Evolutionary conservation across 352 stramenopile species (phyloP).

Genomic region (Phytophthora syringae): DNA sequence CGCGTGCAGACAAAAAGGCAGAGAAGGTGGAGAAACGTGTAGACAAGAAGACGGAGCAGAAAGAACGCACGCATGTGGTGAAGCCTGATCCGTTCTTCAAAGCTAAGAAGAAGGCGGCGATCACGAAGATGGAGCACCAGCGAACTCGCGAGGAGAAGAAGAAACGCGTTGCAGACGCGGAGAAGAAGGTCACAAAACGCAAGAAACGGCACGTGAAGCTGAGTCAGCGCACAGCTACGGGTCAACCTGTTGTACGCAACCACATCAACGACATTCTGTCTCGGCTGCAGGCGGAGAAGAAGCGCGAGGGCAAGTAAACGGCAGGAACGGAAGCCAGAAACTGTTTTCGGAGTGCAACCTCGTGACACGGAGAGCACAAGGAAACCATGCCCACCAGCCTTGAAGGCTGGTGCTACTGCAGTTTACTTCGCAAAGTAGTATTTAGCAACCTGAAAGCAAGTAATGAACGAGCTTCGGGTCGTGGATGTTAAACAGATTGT

Average conservation of each 20-base stretch:
- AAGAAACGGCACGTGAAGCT: conserved; percentile 91
- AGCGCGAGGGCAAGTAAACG: conserved; percentile 35
- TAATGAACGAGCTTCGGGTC: conserved; percentile 17
- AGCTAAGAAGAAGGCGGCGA: conserved; percentile 77
- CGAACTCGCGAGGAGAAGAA: conserved; percentile 50
- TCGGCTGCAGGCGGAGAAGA: conserved; percentile 69
- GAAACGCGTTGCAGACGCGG: conserved; percentile 52
- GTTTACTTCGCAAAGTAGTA: conserved; percentile 37
- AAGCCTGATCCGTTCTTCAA: conserved; percentile 88
- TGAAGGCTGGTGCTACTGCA: conserved; percentile 13
- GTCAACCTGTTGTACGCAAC: conserved; percentile 87
- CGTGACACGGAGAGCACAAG: neutral
- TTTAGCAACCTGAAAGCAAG: conserved; percentile 25
- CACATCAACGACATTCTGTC: conserved; percentile 86
- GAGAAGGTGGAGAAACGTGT: conserved; percentile 25
- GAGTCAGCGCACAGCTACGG: conserved; percentile 76
- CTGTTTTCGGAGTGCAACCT: neutral
- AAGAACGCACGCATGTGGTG: conserved; percentile 28
- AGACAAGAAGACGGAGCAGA: conserved; percentile 21
- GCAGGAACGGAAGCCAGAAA: neutral
- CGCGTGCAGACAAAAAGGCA: conserved; percentile 24
- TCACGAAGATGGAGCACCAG: conserved; percentile 61
- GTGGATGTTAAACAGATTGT: too few relatives aligned
- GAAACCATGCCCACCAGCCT: conserved; percentile 11
- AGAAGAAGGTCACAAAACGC: conserved; percentile 80